Conservation (phyloP, 1,139 yeast genomes). For the Sugiyamaella castrensis region DNA sequence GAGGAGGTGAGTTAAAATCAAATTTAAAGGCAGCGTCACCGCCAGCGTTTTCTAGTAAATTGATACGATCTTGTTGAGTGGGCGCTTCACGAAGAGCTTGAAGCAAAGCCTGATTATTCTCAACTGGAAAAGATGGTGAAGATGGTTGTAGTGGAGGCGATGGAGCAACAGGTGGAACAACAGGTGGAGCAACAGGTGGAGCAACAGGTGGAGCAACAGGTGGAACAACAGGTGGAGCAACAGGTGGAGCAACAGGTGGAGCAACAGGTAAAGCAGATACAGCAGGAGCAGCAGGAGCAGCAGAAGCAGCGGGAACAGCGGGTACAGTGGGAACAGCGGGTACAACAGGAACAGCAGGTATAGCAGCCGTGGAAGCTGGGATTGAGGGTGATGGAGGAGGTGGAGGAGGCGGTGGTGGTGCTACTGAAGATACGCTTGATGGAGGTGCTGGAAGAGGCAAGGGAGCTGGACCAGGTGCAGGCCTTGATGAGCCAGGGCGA, state of each 20-base stretch:
- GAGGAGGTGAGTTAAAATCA: constrained; percentile 26
- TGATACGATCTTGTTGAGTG: constrained; percentile 18
- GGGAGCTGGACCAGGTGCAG: not conserved
- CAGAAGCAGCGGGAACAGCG: no score
- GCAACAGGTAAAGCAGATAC: no score
- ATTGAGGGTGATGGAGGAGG: not conserved
- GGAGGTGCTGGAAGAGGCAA: constrained; percentile 1
- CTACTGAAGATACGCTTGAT: not conserved
- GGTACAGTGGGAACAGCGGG: no score
- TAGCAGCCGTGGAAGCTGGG: no score
- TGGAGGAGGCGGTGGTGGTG: not conserved
- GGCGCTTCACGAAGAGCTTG: constrained; percentile 18
- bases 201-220: not conserved
- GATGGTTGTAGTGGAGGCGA: constrained; percentile 1
- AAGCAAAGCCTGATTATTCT: constrained; percentile 2
- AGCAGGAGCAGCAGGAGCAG: no score
- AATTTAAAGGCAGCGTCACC: constrained; percentile 25
- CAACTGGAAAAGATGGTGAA: not conserved
- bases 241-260: not conserved
- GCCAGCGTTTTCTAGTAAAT: constrained; percentile 19
- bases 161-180: not conserved
- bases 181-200: constrained; percentile 1
- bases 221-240: not conserved
- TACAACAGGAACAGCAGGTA: no score
- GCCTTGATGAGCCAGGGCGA: no score